These are phyloP conservation scores for Clarireedia homoeocarpa DNA, from an alignment of 2,329 filamentous ascomycete species.

Conservation along the genomic window DNA sequence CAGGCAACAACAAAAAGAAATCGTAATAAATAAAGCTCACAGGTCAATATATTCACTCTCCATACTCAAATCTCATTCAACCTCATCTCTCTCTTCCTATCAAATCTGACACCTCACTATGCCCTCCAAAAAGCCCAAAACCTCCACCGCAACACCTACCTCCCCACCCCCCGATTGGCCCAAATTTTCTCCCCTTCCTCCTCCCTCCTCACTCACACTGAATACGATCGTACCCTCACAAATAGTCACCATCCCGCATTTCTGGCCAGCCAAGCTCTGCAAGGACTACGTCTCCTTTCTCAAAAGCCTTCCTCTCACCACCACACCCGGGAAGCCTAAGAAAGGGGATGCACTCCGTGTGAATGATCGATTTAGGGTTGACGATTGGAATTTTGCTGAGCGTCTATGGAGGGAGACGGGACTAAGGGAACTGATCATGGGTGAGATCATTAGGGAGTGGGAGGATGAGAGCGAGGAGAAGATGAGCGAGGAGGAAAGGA, in stretches of 20 bases:
- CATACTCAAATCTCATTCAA: not conserved
- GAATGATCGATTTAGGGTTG: slow-evolving; percentile 81
- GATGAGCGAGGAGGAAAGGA: slow-evolving; percentile 22
- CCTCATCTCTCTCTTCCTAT: too few relatives aligned
- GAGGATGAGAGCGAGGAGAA: slow-evolving; percentile 24
- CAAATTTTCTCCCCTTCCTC: slow-evolving; percentile 46
- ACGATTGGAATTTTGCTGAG: slow-evolving; percentile 67
- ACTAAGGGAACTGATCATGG: slow-evolving; percentile 45
- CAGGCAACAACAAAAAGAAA: not conserved
- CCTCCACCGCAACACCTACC: slow-evolving; percentile 7
- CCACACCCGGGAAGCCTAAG: slow-evolving; percentile 58
- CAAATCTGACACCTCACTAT: too few relatives aligned
- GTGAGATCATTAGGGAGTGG: slow-evolving; percentile 13
- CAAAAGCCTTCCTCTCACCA: slow-evolving; percentile 48
- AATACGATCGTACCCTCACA: slow-evolving; percentile 45
- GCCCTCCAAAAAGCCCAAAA: slow-evolving; percentile 14
- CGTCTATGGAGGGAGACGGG: slow-evolving; percentile 72
- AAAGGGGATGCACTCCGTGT: slow-evolving; percentile 65
- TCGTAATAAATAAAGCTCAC: not conserved
- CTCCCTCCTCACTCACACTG: slow-evolving; percentile 47
- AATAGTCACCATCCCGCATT: slow-evolving; percentile 54
- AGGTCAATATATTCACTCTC: not conserved
- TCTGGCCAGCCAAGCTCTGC: slow-evolving; percentile 56
- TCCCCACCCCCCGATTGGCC: slow-evolving; percentile 48
- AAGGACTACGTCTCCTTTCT: slow-evolving; percentile 58